A percentile compares a stretch with the other conserved stretches of the same genome.
Evolutionary conservation across 192 early-diverging fungal genomes (phyloP).

Genomic region (Gigaspora rosea): DNA sequence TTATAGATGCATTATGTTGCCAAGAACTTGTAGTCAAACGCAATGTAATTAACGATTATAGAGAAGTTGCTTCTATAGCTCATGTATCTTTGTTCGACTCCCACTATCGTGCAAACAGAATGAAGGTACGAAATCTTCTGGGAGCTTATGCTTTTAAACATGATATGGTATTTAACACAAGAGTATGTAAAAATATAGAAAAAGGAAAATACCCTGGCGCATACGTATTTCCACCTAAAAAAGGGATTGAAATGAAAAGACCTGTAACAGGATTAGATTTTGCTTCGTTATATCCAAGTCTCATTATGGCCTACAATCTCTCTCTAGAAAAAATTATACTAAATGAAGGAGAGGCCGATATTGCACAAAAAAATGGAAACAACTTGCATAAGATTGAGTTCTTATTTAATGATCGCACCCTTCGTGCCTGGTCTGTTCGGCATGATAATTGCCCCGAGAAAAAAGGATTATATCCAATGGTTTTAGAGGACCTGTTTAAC

Average conservation of each 20-base stretch:
- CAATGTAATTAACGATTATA: slow-evolving; percentile 4
- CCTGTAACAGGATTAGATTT: slow-evolving; percentile 20
- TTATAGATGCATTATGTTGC: background rate
- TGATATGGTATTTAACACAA: background rate
- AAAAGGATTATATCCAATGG: background rate
- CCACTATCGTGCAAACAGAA: background rate
- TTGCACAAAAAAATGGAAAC: background rate
- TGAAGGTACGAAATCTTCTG: slow-evolving; percentile 13
- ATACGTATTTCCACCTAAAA: background rate
- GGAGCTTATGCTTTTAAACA: background rate
- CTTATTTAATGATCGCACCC: background rate
- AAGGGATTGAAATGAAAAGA: background rate
- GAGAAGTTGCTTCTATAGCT: background rate
- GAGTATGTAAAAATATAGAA: background rate
- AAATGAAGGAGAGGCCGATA: background rate
- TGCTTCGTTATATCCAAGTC: slow-evolving; percentile 16
- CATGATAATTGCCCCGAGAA: background rate
- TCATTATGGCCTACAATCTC: slow-evolving; percentile 19
- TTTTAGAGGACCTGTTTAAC: background rate
- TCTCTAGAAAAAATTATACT: slow-evolving; percentile 20
- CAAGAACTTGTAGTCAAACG: background rate
- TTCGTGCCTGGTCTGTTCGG: background rate
- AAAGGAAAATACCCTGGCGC: background rate
- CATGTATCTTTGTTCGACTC: background rate
- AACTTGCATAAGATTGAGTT: slow-evolving; percentile 5